Conservation (phyloP, 192 early-diverging fungal genomes). For the Phycomyces blakesleeanus region DNA sequence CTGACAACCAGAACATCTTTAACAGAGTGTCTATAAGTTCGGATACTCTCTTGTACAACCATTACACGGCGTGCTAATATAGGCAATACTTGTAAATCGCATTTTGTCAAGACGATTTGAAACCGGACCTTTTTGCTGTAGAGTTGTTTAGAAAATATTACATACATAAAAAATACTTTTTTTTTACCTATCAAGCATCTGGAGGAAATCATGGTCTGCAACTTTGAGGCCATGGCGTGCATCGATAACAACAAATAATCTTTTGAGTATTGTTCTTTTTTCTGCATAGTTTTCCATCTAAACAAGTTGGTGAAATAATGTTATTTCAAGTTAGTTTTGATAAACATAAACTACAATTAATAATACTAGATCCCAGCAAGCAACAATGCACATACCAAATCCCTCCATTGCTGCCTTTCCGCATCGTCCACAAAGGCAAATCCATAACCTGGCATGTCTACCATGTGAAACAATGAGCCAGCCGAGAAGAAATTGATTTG, state of each 20-base stretch:
- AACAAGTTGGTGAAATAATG: background rate
- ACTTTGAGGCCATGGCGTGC: slow-evolving; percentile 68
- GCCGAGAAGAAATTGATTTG: slow-evolving; percentile 78
- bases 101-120: slow-evolving; percentile 67
- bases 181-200: slow-evolving; percentile 45
- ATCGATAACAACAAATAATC: slow-evolving; percentile 73
- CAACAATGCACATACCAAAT: slow-evolving; percentile 43
- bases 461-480: slow-evolving; percentile 55
- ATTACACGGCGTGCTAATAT: slow-evolving; percentile 61
- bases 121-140: slow-evolving; percentile 40
- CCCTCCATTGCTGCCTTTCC: slow-evolving; percentile 47
- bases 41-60: slow-evolving; percentile 42
- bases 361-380: background rate
- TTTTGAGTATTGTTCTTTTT: slow-evolving; percentile 50
- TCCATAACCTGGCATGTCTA: slow-evolving; percentile 84
- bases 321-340: background rate
- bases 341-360: background rate
- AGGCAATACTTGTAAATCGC: slow-evolving; percentile 60
- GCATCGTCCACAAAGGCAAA: slow-evolving; percentile 76
- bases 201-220: slow-evolving; percentile 50
- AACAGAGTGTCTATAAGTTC: slow-evolving; percentile 33
- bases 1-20: slow-evolving; percentile 61
- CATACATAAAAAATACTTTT: background rate
- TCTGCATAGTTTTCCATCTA: slow-evolving; percentile 67
- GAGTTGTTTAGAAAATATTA: background rate